Evolutionary conservation across 179 eudicot genomes (phyloP).

Genomic region (Carnegiea gigantea): DNA sequence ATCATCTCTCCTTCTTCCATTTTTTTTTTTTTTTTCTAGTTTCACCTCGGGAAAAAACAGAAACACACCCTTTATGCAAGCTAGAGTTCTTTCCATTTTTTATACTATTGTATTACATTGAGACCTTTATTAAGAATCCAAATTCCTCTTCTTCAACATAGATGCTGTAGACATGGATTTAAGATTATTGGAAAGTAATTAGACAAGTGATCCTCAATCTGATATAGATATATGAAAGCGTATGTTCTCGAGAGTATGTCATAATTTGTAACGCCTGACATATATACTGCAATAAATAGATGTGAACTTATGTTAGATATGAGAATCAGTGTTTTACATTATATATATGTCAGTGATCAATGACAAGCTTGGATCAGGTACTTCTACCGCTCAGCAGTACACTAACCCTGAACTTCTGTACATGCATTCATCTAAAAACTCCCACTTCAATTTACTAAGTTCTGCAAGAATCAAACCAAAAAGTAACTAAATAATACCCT

Average conservation of each 20-base stretch:
- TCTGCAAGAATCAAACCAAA: background rate
- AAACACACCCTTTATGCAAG: too few species aligned
- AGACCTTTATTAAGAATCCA: too few species aligned
- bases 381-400: background rate
- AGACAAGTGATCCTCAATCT: background rate
- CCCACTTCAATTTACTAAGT: background rate
- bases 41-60: too few species aligned
- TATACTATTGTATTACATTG: too few species aligned
- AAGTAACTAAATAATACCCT: background rate
- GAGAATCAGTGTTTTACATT: background rate
- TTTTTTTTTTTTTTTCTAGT: too few species aligned
- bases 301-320: background rate
- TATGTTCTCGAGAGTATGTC: too few species aligned
- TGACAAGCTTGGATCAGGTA: constrained; percentile 12
- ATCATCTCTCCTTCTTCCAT: too few species aligned
- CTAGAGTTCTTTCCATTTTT: too few species aligned
- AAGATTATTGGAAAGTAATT: background rate
- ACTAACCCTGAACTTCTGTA: too few species aligned
- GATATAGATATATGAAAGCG: too few species aligned
- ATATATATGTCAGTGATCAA: constrained; percentile 14
- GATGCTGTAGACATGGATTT: background rate
- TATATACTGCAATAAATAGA: background rate
- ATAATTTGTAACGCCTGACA: too few species aligned
- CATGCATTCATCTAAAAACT: background rate
- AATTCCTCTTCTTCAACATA: too few species aligned